A percentile compares a stretch with the other conserved stretches of the same genome.
Conservation (phyloP, 345 rosid genomes). For the Mercurialis annua region DNA sequence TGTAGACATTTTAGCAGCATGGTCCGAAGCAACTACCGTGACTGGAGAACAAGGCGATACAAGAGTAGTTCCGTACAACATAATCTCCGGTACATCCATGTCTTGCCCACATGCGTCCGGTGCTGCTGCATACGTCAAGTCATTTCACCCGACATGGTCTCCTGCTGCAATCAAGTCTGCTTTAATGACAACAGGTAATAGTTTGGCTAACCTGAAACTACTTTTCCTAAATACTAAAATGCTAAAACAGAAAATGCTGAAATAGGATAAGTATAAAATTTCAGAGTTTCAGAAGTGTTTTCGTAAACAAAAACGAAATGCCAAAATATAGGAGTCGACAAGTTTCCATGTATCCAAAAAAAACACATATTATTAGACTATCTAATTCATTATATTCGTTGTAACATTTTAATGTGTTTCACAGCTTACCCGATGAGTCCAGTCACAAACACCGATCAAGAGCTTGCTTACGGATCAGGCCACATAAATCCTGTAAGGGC, state of each 20-base stretch:
- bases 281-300: too few relatives aligned
- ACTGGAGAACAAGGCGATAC: constrained; percentile 15
- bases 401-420: too few relatives aligned
- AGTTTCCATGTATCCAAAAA: too few relatives aligned
- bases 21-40: constrained; percentile 20
- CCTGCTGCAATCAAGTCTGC: constrained; percentile 44
- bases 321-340: too few relatives aligned
- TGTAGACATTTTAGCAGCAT: constrained; percentile 43
- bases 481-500: constrained; percentile 39
- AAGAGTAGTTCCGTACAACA: constrained; percentile 25
- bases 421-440: constrained; percentile 24
- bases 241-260: too few relatives aligned
- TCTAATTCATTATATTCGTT: too few relatives aligned
- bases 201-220: too few relatives aligned
- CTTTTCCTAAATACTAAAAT: too few relatives aligned
- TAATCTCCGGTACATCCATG: constrained; percentile 45
- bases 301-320: too few relatives aligned
- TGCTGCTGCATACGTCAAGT: constrained; percentile 32
- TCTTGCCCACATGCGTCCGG: constrained; percentile 39
- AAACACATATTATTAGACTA: too few relatives aligned
- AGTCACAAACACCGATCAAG: constrained; percentile 17
- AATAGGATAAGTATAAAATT: too few relatives aligned
- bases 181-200: constrained; percentile 41
- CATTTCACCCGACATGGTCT: constrained; percentile 38
- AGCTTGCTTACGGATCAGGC: constrained; percentile 45